Base-by-base conservation (phyloP, 2,329 filamentous ascomycete species). In the Fusarium beomiforme region DNA sequence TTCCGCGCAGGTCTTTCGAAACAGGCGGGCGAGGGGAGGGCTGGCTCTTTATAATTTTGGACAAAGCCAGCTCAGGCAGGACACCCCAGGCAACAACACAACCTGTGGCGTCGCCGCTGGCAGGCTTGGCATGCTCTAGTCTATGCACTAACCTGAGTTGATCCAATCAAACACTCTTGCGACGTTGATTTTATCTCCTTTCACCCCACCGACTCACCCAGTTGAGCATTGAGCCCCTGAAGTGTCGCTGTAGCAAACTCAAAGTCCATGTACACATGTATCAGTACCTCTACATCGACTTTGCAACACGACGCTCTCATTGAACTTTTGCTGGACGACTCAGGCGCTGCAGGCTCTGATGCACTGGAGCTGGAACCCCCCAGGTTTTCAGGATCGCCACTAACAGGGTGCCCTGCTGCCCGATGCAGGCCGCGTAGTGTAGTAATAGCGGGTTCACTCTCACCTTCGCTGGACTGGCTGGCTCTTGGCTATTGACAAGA, bases 21-120 rank as follows among this genome's bases (percentile, higher is more conserved):
- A 83, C 80, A 80, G 78, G 79, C 77, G 83, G 81, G 83, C 81
- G 83, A 86, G 85, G 86, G 86, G 85, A 85, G 82, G 82, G 79
- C 79, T 79, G 78, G 79, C 81, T 86, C 82, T 82, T 88, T 88
- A 88, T 88, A 88, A 84, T 87, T 87, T 85, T 86, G 78, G 69
- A 71, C 74, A 68, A 72, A 74, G 77, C 77, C 75, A 75, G 74
- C 76, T 79, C 74, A 78, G 77, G 79, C 80, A 80, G 67, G 76
- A 77, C 74, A 76, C 81, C 80, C 83, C 76, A 83, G 83, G 82
- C 82, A 83, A 79, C 81, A 78, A 79, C 80, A 79, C 79, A 77
- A 78, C 76, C 75, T 79, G 83, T 84, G 82, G 83, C 82, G 83
- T 79, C 78, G 80, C 73, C 75, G 79, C 78, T 80, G 78, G 78